Evolutionary conservation across 805 yeast species (phyloP), one percentile per base, ranked within the genome.

Genomic region (Yamadazyma ubonensis): DNA sequence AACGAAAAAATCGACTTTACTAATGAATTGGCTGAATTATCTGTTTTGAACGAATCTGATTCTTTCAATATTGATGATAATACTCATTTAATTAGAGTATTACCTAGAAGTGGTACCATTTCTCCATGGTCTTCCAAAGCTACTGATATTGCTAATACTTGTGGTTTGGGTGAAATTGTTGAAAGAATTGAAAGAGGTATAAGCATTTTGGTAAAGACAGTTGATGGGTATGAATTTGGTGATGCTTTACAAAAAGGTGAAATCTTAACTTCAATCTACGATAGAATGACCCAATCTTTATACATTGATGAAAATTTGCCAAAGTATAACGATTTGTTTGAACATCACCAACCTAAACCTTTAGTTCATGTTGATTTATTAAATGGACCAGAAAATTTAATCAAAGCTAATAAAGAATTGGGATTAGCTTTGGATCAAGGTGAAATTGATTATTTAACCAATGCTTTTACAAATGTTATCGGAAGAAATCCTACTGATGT

Each of bases 101-200:
- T 89, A 38, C 99, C 99, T 31, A 79, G 98, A 62, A 71, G 89
- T 6, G 99, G 99, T 45, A 93, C 99, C 9, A 91, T 93, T 50
- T 90, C 98, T 18, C 98, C 99, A 23, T 93, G 99, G 99, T 87
- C 96, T 7, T 90, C 98, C 10, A 93, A 93, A 67, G 99, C 99
- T 19, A 90, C 99, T 29, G 91, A 93, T 65, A 93, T 93, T 51
- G 77, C 90, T 38, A 78, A 81, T 41, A 95, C 86, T 41, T 87
- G 96, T 67, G 96, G 96, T 7, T 73, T 93, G 45, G 76, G 71
- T 27, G 71, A 73, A 14, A 76, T 73, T 45, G 72, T 93, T 35
- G 86, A 79, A 55, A 78, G 98, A 54, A 81, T 93, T 42, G 99
- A 93, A 70, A 80, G 99, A 57, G 99, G 99, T 43, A 52, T 83